Evolutionary conservation across 192 early-diverging fungal genomes (phyloP).

Genomic region (Pecoramyces ruminantium): DNA sequence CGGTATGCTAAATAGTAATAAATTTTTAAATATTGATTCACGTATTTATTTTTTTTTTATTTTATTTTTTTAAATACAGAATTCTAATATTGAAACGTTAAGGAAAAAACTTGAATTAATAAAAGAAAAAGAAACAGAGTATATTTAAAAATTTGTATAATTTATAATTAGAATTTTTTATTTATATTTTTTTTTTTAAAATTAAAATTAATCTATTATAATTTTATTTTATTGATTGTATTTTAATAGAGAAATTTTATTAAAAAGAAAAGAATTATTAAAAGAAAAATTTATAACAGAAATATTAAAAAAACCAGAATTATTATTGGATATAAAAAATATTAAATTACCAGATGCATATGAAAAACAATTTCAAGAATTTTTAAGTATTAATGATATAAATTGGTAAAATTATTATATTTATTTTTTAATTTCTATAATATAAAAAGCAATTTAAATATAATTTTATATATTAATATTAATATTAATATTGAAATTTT

Average conservation of each 20-base stretch:
- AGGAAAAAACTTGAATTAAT: neutral
- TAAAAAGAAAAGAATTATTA: neutral
- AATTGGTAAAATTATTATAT: neutral
- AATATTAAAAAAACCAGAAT: neutral
- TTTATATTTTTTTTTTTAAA: no score
- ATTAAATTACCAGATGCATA: neutral
- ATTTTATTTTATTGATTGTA: no score
- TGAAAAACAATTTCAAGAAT: neutral
- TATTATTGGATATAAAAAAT: neutral
- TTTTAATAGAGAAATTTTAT: neutral
- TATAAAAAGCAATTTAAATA: no score
- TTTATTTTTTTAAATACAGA: neutral
- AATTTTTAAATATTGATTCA: neutral
- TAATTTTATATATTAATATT: no score
- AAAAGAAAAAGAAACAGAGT: neutral
- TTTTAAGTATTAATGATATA: neutral
- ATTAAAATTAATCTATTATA: no score
- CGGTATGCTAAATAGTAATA: neutral
- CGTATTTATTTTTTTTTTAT: neutral
- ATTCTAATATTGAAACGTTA: neutral
- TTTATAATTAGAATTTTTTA: no score
- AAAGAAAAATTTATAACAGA: neutral
- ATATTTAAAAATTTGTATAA: no score
- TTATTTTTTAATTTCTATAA: no score
- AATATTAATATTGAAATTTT: no score